Base-by-base conservation (phyloP, 139 green algal genomes). In the Volvox reticuliferus region DNA sequence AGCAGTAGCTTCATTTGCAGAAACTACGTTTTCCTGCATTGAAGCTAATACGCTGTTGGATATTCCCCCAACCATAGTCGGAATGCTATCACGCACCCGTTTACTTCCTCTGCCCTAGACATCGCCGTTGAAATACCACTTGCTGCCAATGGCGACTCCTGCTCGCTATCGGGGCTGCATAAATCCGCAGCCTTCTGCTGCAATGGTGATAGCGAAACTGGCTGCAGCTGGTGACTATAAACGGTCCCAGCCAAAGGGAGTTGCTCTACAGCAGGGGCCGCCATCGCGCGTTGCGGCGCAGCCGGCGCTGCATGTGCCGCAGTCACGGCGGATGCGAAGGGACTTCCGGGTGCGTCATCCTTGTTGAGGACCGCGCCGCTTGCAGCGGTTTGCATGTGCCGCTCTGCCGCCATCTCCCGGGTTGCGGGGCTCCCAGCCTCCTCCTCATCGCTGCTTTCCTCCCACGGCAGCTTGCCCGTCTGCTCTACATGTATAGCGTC, bases 401-500 rank as follows among this genome's bases (percentile, higher is more conserved):
- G 71, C 71, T 73, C 65, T 73, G 65, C 22, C 71, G 2, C 71
- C 21, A 32, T 30, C 20, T 79, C 71, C 79, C 18, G 35, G 32
- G 44, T 55, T 55, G 44, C 44, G 44, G 44, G 44, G 44, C 44
- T 55, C 44, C 44, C 44, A 55, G 44, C 44, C 44, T 44, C 79
- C 32, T 78, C 76, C 0, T 91, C 76, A 6, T 82, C 75, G 75
- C 73, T 90, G 87, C 87, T 91, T 1, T 86, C 76, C 87, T 86
- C 87, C 87, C 87, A 91, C 0, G 87, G 87, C 55, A 91, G 61
- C 76, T 79, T 67, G 50, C 37, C 75, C 30, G 28, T 24, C 73
- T 30, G 37, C 73, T 55, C 44, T 55, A 9, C 44, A 55, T 55
- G 44, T 55, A 55, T 55, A 55, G 9, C 5, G 76, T 13, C 24